phyloP scores from a whole-genome alignment of 345 rosid genomes.

The Eutrema heterophyllum region DNA sequence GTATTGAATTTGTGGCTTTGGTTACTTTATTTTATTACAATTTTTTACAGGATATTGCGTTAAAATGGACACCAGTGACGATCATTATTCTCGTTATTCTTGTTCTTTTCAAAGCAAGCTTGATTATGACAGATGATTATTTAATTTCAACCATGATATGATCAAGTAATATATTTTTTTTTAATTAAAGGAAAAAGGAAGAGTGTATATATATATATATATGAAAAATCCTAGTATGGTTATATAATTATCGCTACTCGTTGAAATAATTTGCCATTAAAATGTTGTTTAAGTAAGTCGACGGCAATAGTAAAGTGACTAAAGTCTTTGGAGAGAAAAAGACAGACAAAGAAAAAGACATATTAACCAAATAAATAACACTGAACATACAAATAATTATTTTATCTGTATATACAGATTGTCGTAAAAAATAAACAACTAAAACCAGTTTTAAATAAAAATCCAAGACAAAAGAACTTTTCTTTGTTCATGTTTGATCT shows the following conservation, averaged over 20 bases:
- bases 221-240: background rate
- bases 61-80: slow-evolving; percentile 57
- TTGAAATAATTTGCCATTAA: slow-evolving; percentile 10
- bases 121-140: slow-evolving; percentile 36
- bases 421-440: slow-evolving; percentile 1
- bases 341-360: background rate
- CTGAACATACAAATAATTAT: background rate
- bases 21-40: background rate
- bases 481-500: slow-evolving; percentile 6
- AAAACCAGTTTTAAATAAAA: background rate
- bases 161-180: background rate
- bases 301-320: slow-evolving; percentile 28
- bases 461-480: background rate
- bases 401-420: slow-evolving; percentile 21
- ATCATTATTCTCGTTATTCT: slow-evolving; percentile 30
- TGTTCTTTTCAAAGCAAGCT: slow-evolving; percentile 41
- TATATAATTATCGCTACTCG: background rate
- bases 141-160: slow-evolving; percentile 30
- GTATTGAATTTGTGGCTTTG: background rate
- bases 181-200: background rate
- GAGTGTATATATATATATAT: background rate
- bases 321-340: slow-evolving; percentile 9
- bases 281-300: slow-evolving; percentile 13
- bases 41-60: slow-evolving; percentile 39
- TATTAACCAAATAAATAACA: slow-evolving; percentile 9